Evolutionary conservation across 768 basidiomycete species (phyloP), one percentile per base, ranked within the genome.

Genomic region (Pisolithus microcarpus): DNA sequence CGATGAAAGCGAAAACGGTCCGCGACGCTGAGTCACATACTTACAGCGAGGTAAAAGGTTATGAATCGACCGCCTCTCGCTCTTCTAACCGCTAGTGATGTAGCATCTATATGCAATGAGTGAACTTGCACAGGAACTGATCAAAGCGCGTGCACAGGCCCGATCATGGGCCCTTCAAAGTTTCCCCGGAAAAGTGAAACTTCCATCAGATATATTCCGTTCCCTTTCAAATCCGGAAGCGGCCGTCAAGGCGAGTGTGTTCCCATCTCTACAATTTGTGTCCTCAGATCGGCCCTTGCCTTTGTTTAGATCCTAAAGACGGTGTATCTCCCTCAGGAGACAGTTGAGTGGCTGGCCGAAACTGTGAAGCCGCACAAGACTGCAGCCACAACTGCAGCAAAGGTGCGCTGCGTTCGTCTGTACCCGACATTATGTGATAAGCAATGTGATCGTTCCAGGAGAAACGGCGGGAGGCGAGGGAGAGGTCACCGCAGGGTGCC

Each of bases 81-180:
- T 40, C 5, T 24, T 16, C 43, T 44, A 10, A 31, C 23, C 31
- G 11, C 30, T 21, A 36, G 5, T 43, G 21, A 39, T 30, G 30
- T 57, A 96, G 94, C 88, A 91, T 64, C 72, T 99, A 38, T 98
- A 96, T 61, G 76, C 82, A 8, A 74, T 91, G 52, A 83, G 87
- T 56, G 96, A 99, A 59, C 75, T 98, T 7, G 85, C 95, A 0
- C 91, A 96, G 67, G 81, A 90, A 58, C 70, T 96, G 31, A 85
- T 97, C 66, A 87, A 84, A 59, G 69, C 74, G 1, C 77, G 79
- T n/a, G 76, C 78, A 0, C 71, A 80, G 31, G 50, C 67, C 13
- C 79, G 85, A 51, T 75, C 77, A 3, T 97, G 94, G 91, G 76
- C 75, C 4, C 69, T 97, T 3, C 72, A 81, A 49, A 85, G 82